Percentiles rank a stretch among this genome's conserved stretches.
These are phyloP conservation scores for Pezicula rhizophila DNA, from an alignment of 2,329 filamentous ascomycete species.

Conservation along the genomic window DNA sequence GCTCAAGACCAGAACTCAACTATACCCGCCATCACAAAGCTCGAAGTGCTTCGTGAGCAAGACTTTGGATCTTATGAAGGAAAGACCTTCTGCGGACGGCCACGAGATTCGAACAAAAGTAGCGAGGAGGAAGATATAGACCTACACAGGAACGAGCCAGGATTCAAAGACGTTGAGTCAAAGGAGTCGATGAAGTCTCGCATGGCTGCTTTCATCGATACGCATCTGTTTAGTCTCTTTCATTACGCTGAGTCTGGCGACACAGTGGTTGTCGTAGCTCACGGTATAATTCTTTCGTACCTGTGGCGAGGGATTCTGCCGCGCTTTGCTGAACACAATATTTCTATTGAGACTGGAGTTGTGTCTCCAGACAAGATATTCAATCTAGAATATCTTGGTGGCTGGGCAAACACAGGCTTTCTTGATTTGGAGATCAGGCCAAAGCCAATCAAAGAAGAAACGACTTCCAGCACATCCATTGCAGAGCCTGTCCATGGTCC, in stretches of 20 bases:
- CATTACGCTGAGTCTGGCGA: slow-evolving; percentile 25
- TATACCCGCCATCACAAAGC: slow-evolving; percentile 12
- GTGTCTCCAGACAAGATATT: slow-evolving; percentile 27
- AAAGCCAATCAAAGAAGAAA: not conserved
- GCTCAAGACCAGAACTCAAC: slow-evolving; percentile 36
- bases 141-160: slow-evolving; percentile 33
- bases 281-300: slow-evolving; percentile 72
- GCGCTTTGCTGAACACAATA: slow-evolving; percentile 36
- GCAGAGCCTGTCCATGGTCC: too few species aligned
- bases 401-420: slow-evolving; percentile 63
- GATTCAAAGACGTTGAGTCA: slow-evolving; percentile 57
- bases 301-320: slow-evolving; percentile 59
- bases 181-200: slow-evolving; percentile 59
- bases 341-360: slow-evolving; percentile 35
- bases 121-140: slow-evolving; percentile 33
- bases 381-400: slow-evolving; percentile 46
- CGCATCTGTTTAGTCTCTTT: slow-evolving; percentile 52
- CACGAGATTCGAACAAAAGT: slow-evolving; percentile 23
- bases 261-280: slow-evolving; percentile 65
- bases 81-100: slow-evolving; percentile 44
- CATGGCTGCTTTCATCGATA: slow-evolving; percentile 59
- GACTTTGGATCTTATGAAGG: slow-evolving; percentile 70
- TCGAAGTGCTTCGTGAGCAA: slow-evolving; percentile 58
- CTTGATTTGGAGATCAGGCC: slow-evolving; percentile 25
- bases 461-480: not conserved